Percentiles rank a stretch among this genome's conserved stretches.
phyloP scores from a whole-genome alignment of 148 eudicot species.

The Heliosperma pusillum region DNA sequence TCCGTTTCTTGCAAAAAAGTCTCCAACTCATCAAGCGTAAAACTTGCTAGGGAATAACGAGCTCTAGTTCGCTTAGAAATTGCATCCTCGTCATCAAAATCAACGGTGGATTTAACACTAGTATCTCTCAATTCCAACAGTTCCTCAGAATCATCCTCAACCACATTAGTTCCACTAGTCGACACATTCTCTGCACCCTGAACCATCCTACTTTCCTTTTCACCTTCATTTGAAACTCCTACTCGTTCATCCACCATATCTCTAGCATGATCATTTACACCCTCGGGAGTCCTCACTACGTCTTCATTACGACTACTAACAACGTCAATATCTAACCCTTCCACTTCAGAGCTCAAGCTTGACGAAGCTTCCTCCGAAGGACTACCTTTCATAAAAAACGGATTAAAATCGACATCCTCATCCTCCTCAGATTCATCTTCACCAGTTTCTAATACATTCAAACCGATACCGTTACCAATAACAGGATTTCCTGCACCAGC shows the following conservation, averaged over 20 bases:
- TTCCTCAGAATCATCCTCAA: constrained; percentile 32
- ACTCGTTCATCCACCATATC: constrained; percentile 27
- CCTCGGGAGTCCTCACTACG: constrained; percentile 15
- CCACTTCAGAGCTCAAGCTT: constrained; percentile 85
- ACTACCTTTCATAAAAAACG: constrained; percentile 64
- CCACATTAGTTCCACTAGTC: constrained; percentile 33
- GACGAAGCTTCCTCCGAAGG: constrained; percentile 77
- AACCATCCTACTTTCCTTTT: constrained; percentile 30
- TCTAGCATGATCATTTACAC: constrained; percentile 21
- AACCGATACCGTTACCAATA: constrained; percentile 1
- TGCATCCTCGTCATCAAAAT: constrained; percentile 71
- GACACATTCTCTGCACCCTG: constrained; percentile 34
- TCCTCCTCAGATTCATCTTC: constrained; percentile 69
- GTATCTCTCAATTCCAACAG: constrained; percentile 17
- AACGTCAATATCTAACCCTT: constrained; percentile 62
- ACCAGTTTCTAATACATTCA: constrained; percentile 32
- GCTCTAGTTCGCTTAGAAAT: constrained; percentile 94
- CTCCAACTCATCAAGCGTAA: constrained; percentile 94
- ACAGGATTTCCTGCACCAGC: not conserved
- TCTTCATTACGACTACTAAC: constrained; percentile 44
- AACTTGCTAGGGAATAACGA: constrained; percentile 90
- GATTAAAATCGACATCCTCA: constrained; percentile 84
- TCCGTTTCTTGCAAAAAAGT: constrained; percentile 96
- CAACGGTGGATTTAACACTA: constrained; percentile 20
- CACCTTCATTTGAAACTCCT: constrained; percentile 28